Base-by-base conservation (phyloP, 1,284 basidiomycete species). In the Pascua guehoae region DNA sequence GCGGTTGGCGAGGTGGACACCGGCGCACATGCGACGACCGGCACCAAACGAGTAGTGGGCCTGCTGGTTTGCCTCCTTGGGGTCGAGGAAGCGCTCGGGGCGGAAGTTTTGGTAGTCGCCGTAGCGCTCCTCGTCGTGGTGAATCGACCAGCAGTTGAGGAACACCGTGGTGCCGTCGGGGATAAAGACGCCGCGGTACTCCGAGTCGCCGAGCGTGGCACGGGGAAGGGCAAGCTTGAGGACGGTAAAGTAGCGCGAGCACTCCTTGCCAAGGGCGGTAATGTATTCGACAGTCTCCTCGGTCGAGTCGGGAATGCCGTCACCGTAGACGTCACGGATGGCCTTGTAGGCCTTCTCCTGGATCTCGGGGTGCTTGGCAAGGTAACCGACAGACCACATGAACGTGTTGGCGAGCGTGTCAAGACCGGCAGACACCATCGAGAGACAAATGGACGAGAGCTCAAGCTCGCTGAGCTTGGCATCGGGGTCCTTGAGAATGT, bases 131-230 rank as follows among this genome's bases (percentile, higher is more conserved):
- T 44, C 39, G 46, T 69, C 54, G 49, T 69, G 68, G 55, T 70
- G 67, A 42, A 71, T 66, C 4, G 64, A 67, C 67, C 67, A 72
- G 11, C 65, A 68, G 64, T 71, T 71, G 46, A 72, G 61, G 54
- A 71, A 71, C 44, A 71, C 67, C 36, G 69, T 71, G 10, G 68
- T 67, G 42, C 64, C 66, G 8, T 60, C 56, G 8, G 70, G 70
- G 12, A 72, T 71, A 43, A 56, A 56, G 11, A 70, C 65, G 15
- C 67, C 67, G 43, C 62, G 59, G 61, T 69, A 72, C 43, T 54
- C 53, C 10, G 62, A 54, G 46, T 63, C 61, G 42, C 54, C 56
- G 36, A 58, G 45, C 11, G 61, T 60, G 3, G 53, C 58, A 38
- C 58, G 61, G n/a, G 61, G 61, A 14, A 62, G 56, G 17, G 56